These are phyloP conservation scores for Clitopilus passeckerianus DNA, from an alignment of 768 basidiomycete genomes.

Conservation along the genomic window DNA sequence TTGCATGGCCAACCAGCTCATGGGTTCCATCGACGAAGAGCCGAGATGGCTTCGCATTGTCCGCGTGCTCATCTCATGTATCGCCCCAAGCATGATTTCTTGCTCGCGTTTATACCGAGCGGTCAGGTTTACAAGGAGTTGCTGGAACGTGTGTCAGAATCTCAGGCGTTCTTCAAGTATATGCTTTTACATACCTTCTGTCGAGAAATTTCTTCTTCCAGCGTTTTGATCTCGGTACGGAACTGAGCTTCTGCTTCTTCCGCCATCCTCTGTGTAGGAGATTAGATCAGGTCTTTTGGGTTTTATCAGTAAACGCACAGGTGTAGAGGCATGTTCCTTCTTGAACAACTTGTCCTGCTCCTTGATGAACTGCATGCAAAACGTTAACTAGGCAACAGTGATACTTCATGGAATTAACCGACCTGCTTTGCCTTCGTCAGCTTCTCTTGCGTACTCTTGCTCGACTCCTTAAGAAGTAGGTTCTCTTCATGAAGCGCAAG, in stretches of 20 bases:
- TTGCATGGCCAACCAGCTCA: constrained; percentile 69
- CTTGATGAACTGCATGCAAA: constrained; percentile 71
- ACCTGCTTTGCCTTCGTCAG: constrained; percentile 76
- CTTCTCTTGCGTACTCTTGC: constrained; percentile 71
- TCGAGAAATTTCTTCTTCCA: constrained; percentile 59
- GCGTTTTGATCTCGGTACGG: constrained; percentile 57
- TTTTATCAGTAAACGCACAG: constrained; percentile 37
- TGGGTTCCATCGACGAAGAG: constrained; percentile 41
- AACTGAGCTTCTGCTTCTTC: constrained; percentile 71
- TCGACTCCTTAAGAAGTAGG: constrained; percentile 60
- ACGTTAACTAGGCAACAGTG: background rate
- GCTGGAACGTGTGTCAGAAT: constrained; percentile 23
- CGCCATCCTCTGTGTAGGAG: constrained; percentile 39
- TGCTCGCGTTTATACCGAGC: constrained; percentile 71
- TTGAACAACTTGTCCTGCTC: constrained; percentile 87
- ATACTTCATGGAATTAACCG: constrained; percentile 9
- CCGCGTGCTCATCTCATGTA: constrained; percentile 68
- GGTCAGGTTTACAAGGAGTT: constrained; percentile 47
- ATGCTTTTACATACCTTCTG: constrained; percentile 38
- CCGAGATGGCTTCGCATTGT: constrained; percentile 58
- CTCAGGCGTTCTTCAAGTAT: background rate
- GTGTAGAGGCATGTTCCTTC: constrained; percentile 65
- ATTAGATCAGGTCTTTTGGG: background rate
- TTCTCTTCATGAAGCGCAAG: constrained; percentile 78
- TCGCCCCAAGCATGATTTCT: constrained; percentile 71